Evolutionary conservation across 768 basidiomycete species (phyloP).

Genomic region (Termitomyces bulborhizus): DNA sequence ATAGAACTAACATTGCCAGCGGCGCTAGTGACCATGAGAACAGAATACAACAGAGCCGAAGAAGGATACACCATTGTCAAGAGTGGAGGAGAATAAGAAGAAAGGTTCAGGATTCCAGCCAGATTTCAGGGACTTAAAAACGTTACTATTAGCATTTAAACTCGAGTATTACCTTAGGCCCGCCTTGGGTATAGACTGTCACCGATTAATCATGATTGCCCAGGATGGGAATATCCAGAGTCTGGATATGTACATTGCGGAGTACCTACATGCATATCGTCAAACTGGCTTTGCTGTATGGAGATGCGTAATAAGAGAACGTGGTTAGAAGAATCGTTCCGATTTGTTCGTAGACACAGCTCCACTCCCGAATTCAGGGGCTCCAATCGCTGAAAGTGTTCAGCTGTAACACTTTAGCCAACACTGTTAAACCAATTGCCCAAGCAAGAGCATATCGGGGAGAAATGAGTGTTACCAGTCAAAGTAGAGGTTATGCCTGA

Average conservation of each 20-base stretch:
- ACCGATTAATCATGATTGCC: not conserved
- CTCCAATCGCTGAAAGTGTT: not conserved
- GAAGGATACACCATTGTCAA: constrained; percentile 1
- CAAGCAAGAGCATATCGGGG: not conserved
- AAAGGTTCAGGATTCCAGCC: not conserved
- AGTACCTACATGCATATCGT: not conserved
- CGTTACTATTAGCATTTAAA: not conserved
- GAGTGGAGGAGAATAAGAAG: not conserved
- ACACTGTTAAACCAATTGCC: not conserved
- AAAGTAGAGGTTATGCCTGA: not conserved
- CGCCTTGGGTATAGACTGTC: constrained; percentile 2
- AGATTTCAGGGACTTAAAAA: not conserved
- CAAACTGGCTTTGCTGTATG: not conserved
- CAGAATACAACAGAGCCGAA: not conserved
- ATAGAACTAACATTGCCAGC: constrained; percentile 8
- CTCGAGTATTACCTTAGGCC: not conserved
- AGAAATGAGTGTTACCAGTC: too few species aligned
- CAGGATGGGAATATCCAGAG: not conserved
- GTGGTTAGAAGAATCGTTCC: not conserved
- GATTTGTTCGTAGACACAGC: not conserved
- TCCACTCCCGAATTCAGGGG: not conserved
- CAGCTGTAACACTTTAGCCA: too few species aligned
- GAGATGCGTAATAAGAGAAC: not conserved
- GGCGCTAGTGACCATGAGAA: not conserved
- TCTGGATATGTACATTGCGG: not conserved